phyloP scores from a whole-genome alignment of 176 grass and related monocot species.

The Typha latifolia region DNA sequence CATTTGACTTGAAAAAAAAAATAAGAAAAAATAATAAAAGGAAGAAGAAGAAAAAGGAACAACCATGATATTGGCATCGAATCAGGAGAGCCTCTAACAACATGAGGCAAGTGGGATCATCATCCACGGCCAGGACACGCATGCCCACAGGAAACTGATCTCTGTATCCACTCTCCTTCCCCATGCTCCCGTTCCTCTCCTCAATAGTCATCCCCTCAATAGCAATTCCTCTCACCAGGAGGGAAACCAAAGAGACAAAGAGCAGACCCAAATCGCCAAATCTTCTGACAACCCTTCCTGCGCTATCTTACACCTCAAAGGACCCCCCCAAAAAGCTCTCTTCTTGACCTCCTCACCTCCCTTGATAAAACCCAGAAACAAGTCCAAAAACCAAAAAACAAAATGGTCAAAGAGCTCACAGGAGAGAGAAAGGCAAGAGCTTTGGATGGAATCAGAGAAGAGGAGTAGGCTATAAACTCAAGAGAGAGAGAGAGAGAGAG shows the following conservation, averaged over 20 bases:
- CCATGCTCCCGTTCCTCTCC: slow-evolving; percentile 10
- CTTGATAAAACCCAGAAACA: background rate
- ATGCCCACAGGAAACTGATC: slow-evolving; percentile 15
- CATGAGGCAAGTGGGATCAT: slow-evolving; percentile 21
- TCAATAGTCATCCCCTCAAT: slow-evolving; percentile 7
- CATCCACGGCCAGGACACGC: slow-evolving; percentile 18
- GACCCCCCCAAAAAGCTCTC: background rate
- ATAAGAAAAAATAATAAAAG: background rate
- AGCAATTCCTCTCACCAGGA: background rate
- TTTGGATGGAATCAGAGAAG: background rate
- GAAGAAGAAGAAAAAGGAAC: background rate
- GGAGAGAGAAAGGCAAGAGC: background rate
- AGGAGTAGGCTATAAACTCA: background rate
- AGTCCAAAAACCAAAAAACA: background rate
- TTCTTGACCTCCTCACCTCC: background rate
- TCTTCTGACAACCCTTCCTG: background rate
- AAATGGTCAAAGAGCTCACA: background rate
- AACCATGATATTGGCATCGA: slow-evolving; percentile 12
- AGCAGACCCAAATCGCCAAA: background rate
- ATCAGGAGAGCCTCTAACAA: slow-evolving; percentile 10
- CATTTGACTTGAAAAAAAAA: background rate
- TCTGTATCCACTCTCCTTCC: background rate
- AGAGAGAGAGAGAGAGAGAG: background rate
- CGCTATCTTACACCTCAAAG: background rate
- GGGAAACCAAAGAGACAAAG: background rate